These are phyloP conservation scores for Desmodesmus armatus DNA, from an alignment of 139 green algal species.

Conservation along the genomic window DNA sequence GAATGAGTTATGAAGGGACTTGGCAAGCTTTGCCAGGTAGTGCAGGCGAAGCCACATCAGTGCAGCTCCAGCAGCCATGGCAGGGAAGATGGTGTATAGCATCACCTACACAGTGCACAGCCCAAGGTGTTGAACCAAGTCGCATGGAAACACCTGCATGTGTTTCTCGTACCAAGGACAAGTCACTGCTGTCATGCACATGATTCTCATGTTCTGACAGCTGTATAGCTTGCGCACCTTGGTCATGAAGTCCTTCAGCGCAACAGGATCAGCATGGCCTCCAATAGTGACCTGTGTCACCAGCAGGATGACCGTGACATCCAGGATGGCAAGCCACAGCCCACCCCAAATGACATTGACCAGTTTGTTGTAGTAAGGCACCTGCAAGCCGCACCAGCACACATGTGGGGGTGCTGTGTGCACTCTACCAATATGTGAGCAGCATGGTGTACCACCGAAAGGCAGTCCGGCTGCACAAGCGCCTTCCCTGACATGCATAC, in stretches of 20 bases:
- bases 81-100: slow-evolving; percentile 37
- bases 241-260: neutral
- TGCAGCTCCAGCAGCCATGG: neutral
- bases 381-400: slow-evolving; percentile 4
- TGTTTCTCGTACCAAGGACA: too few species aligned
- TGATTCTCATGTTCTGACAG: too few species aligned
- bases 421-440: too few species aligned
- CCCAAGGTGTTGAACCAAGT: too few species aligned
- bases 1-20: neutral
- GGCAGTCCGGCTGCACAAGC: neutral
- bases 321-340: slow-evolving; percentile 9
- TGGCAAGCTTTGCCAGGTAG: neutral
- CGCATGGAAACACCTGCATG: too few species aligned
- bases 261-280: neutral
- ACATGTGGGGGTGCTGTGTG: too few species aligned
- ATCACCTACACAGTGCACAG: slow-evolving; percentile 37
- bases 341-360: slow-evolving; percentile 3
- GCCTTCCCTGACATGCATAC: neutral
- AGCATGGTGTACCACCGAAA: too few species aligned
- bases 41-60: neutral
- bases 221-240: too few species aligned
- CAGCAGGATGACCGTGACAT: neutral
- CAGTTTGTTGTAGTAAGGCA: neutral
- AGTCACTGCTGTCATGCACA: too few species aligned
- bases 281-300: neutral